A percentile compares a stretch with the other conserved stretches of the same genome.
Evolutionary conservation across 495 filamentous ascomycete genomes (phyloP).

Genomic region (Apiosordaria backusii): DNA sequence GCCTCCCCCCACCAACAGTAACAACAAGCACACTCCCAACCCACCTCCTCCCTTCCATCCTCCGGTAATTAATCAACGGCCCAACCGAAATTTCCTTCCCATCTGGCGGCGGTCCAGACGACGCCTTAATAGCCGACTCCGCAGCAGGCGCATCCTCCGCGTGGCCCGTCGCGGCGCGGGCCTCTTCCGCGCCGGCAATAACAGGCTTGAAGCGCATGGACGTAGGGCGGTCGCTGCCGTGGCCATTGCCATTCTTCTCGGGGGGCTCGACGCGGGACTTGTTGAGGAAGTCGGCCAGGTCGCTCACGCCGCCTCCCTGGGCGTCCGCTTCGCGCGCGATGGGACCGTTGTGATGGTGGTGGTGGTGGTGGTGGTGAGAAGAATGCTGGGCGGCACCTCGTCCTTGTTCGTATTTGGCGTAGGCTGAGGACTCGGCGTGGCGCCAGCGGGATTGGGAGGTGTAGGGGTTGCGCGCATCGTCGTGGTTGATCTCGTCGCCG

Average conservation of each 20-base stretch:
- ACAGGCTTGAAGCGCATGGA: constrained; percentile 42
- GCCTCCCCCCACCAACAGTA: constrained; percentile 59
- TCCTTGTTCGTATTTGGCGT: constrained; percentile 24
- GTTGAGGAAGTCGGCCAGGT: constrained; percentile 51
- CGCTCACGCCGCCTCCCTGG: constrained; percentile 34
- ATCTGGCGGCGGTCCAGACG: constrained; percentile 24
- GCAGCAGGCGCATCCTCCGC: constrained; percentile 4
- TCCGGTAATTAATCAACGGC: constrained; percentile 78
- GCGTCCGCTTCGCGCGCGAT: constrained; percentile 41
- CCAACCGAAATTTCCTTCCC: constrained; percentile 68
- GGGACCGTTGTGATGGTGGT: constrained; percentile 26
- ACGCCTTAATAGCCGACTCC: neutral
- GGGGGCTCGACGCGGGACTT: constrained; percentile 41
- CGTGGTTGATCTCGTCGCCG: constrained; percentile 22
- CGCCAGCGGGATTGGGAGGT: constrained; percentile 49
- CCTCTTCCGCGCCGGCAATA: constrained; percentile 36
- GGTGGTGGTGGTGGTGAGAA: constrained; percentile 18
- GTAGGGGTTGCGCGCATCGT: constrained; percentile 43
- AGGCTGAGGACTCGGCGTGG: constrained; percentile 51
- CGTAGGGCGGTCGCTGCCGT: constrained; percentile 5
- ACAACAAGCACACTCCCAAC: constrained; percentile 81
- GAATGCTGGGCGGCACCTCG: constrained; percentile 15
- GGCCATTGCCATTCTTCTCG: constrained; percentile 8
- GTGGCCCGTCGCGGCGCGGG: constrained; percentile 13
- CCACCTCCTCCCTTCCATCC: constrained; percentile 74